Conservation (phyloP, 345 rosid species). For the Noccaea caerulescens region DNA sequence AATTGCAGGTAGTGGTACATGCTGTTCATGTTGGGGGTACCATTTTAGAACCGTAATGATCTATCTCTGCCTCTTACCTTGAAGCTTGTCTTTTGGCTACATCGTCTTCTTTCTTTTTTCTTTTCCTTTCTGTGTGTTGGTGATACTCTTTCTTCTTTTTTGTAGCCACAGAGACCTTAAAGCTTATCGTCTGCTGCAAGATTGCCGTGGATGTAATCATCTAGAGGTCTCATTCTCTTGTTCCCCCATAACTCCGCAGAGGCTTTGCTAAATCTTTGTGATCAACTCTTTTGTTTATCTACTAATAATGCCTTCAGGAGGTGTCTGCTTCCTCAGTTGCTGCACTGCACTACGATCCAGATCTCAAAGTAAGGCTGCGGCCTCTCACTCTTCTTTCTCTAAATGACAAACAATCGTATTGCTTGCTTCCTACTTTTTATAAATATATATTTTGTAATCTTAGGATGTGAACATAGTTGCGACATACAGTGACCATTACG, state of each 20-base stretch:
- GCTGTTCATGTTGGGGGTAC: constrained; percentile 49
- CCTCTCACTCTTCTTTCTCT: constrained; percentile 17
- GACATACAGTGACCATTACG: constrained; percentile 76
- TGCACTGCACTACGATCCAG: constrained; percentile 45
- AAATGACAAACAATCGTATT: neutral
- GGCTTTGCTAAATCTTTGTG: constrained; percentile 6
- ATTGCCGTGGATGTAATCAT: constrained; percentile 43
- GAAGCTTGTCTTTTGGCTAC: constrained; percentile 4
- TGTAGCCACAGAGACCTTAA: constrained; percentile 53
- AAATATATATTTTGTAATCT: constrained; percentile 4
- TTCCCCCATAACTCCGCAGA: neutral
- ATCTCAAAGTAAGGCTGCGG: constrained; percentile 55
- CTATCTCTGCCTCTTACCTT: constrained; percentile 21
- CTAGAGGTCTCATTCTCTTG: constrained; percentile 52
- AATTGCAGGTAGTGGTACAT: constrained; percentile 53
- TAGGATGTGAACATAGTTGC: constrained; percentile 93
- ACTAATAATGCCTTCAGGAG: constrained; percentile 24
- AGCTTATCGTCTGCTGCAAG: constrained; percentile 45
- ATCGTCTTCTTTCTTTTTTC: neutral
- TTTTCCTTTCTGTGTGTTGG: constrained; percentile 5
- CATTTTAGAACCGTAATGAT: constrained; percentile 49
- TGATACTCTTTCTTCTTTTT: constrained; percentile 18
- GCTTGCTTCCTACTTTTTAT: constrained; percentile 46
- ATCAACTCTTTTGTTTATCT: constrained; percentile 4
- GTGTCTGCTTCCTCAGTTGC: constrained; percentile 40